Percentiles rank a stretch among this genome's conserved stretches.
phyloP scores from a whole-genome alignment of 441 rosid genomes.

The Oxalis stricta region DNA sequence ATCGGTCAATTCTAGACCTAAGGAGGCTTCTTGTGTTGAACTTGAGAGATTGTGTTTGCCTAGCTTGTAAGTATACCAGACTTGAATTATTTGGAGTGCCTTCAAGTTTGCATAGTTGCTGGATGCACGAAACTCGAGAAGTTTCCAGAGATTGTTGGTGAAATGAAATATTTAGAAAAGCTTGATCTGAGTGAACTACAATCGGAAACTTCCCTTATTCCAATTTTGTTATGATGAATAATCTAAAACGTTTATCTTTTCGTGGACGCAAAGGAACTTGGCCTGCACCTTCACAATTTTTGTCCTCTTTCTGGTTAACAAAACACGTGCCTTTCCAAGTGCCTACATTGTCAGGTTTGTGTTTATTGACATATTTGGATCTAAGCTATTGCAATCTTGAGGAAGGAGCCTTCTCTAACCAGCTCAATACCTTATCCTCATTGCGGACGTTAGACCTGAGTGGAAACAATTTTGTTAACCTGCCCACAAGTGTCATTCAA shows the following conservation, averaged over 20 bases:
- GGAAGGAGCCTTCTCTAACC: not conserved
- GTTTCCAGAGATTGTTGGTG: conserved; percentile 13
- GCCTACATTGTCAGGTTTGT: not conserved
- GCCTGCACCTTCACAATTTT: not conserved
- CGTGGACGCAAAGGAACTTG: not conserved
- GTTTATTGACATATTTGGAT: not conserved
- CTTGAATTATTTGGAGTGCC: conserved; percentile 12
- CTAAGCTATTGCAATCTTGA: not conserved
- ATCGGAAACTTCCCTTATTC: no score
- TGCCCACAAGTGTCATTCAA: not conserved
- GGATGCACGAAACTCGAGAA: conserved; percentile 16
- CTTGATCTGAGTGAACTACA: conserved; percentile 5
- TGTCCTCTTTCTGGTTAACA: not conserved
- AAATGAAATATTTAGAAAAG: conserved; percentile 16
- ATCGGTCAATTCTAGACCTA: conserved; percentile 10
- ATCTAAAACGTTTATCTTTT: not conserved
- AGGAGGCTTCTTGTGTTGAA: conserved; percentile 13
- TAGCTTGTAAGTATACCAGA: conserved; percentile 11
- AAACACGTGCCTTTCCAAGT: not conserved
- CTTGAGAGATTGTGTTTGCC: conserved; percentile 9
- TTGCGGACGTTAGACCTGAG: not conserved
- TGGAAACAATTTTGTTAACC: not conserved
- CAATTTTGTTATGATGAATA: not conserved
- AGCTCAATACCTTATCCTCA: not conserved
- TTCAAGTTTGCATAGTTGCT: conserved; percentile 12